Evolutionary conservation across 148 eudicot species (phyloP).

Genomic region (Talinum fruticosum): DNA sequence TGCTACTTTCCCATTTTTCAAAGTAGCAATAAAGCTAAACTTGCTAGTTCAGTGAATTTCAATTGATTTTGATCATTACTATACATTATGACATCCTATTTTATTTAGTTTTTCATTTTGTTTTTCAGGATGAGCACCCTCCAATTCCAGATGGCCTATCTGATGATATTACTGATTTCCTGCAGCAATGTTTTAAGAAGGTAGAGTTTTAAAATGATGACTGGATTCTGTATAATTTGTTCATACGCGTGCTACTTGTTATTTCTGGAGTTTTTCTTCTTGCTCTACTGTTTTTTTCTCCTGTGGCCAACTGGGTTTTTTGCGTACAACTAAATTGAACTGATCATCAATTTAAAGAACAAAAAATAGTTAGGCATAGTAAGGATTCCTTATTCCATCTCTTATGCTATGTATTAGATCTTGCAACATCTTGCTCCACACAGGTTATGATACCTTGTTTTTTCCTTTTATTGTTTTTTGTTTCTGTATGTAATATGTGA

Average conservation of each 20-base stretch:
- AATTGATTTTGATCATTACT: not conserved
- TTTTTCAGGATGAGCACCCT: constrained; percentile 86
- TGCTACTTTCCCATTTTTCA: not conserved
- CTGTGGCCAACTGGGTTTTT: not conserved
- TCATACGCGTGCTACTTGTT: not conserved
- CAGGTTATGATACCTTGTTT: not conserved
- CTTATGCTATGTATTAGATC: not conserved
- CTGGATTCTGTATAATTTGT: not conserved
- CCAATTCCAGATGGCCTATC: constrained; percentile 97
- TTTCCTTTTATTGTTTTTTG: not conserved
- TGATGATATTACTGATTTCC: constrained; percentile 81
- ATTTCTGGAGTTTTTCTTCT: not conserved
- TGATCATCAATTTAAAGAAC: not conserved
- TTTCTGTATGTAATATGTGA: not conserved
- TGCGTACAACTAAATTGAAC: not conserved
- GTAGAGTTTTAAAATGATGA: constrained; percentile 33
- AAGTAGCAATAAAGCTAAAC: not conserved
- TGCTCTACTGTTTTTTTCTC: not conserved
- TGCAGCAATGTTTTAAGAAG: constrained; percentile 93
- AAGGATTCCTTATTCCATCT: not conserved
- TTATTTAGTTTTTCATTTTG: constrained; percentile 2
- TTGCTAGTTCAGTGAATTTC: not conserved
- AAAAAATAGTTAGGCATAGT: not conserved
- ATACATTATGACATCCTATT: not conserved
- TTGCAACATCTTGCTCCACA: not conserved